Conservation (phyloP, 495 filamentous ascomycete genomes). For the Penicillium ochrochloron region DNA sequence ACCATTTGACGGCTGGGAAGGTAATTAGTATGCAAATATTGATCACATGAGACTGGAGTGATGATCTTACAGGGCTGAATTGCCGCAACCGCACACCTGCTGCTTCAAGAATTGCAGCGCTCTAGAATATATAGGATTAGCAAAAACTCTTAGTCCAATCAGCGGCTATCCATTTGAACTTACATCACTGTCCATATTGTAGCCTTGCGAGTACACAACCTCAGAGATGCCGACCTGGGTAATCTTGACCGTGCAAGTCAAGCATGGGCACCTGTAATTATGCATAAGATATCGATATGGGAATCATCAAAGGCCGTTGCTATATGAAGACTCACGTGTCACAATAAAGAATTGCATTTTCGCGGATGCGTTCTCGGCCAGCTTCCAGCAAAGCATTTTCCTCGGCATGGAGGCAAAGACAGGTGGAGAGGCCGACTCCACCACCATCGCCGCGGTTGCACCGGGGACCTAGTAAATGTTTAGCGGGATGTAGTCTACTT, state of each 20-base stretch:
- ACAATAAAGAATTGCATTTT: slow-evolving; percentile 83
- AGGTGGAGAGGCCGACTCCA: slow-evolving; percentile 78
- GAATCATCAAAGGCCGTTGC: slow-evolving; percentile 7
- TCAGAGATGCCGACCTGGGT: slow-evolving; percentile 92
- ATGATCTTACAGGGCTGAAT: slow-evolving; percentile 71
- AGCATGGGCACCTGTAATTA: slow-evolving; percentile 75
- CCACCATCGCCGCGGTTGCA: slow-evolving; percentile 77
- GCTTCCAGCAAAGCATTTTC: slow-evolving; percentile 96
- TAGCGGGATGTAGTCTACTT: background rate
- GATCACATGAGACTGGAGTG: background rate
- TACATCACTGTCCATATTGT: slow-evolving; percentile 84
- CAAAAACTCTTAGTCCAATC: background rate
- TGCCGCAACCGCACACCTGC: slow-evolving; percentile 80
- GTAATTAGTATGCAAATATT: slow-evolving; percentile 18
- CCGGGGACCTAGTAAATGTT: slow-evolving; percentile 55
- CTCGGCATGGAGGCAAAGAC: slow-evolving; percentile 93
- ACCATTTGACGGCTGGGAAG: slow-evolving; percentile 51
- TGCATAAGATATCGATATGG: background rate
- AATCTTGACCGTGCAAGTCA: slow-evolving; percentile 99
- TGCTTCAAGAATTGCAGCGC: slow-evolving; percentile 74
- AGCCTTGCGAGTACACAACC: slow-evolving; percentile 91
- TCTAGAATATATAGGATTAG: slow-evolving; percentile 45
- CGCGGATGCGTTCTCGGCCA: slow-evolving; percentile 84
- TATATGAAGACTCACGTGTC: slow-evolving; percentile 64
- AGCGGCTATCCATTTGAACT: slow-evolving; percentile 13